Conservation (phyloP, 2,329 filamentous ascomycete species). For the Reticulascus tulasneorum region DNA sequence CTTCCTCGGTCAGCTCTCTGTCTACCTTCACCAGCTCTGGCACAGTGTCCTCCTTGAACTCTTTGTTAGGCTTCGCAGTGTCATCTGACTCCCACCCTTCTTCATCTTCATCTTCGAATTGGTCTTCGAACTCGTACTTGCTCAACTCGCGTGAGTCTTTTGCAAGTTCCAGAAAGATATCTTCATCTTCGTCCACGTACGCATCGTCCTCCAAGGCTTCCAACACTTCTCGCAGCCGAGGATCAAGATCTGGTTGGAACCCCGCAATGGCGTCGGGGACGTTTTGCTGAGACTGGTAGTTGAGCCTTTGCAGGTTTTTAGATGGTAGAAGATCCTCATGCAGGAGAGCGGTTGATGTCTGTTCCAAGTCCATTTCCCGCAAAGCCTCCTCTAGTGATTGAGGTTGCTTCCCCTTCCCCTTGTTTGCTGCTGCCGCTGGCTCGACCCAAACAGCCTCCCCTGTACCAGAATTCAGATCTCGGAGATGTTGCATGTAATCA, state of each 20-base stretch:
- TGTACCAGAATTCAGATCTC: conserved; percentile 72
- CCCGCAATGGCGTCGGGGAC: conserved; percentile 87
- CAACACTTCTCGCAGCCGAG: conserved; percentile 80
- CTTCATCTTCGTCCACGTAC: conserved; percentile 84
- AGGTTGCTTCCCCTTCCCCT: conserved; percentile 72
- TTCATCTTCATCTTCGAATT: conserved; percentile 54
- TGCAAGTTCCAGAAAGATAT: conserved; percentile 74
- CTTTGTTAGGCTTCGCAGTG: conserved; percentile 72
- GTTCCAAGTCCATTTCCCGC: conserved; percentile 53
- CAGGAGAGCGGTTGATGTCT: conserved; percentile 54
- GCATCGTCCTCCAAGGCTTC: conserved; percentile 94
- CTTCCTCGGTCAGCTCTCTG: conserved; percentile 52
- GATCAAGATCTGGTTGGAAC: conserved; percentile 98
- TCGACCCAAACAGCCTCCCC: conserved; percentile 84
- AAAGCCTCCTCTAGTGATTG: conserved; percentile 79
- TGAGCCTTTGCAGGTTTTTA: conserved; percentile 70
- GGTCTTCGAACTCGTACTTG: conserved; percentile 72
- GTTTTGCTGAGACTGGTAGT: conserved; percentile 90
- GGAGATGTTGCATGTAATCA: conserved; percentile 99
- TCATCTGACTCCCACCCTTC: conserved; percentile 94
- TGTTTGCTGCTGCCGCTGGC: conserved; percentile 54
- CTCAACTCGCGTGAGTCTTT: conserved; percentile 69
- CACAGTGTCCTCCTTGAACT: conserved; percentile 46
- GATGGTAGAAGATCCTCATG: conserved; percentile 74
- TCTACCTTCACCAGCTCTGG: conserved; percentile 45